Percentiles rank a stretch among this genome's conserved stretches.
Conservation (phyloP, 371 early-diverging fungal genomes). For the Mucor plumbeus region DNA sequence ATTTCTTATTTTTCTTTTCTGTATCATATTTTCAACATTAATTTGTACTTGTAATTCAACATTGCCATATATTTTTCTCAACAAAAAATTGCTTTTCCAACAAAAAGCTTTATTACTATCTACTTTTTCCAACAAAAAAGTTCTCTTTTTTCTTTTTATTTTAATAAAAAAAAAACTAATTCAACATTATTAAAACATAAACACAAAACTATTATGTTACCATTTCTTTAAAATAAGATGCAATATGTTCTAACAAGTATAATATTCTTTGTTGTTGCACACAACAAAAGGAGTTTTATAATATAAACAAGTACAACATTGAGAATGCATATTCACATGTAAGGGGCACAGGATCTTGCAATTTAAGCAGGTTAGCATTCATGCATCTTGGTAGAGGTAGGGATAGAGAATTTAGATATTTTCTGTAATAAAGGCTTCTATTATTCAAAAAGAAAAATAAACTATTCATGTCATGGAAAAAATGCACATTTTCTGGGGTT, state of each 20-base stretch:
- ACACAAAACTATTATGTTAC: background rate
- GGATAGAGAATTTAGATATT: too few species aligned
- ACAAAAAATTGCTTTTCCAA: constrained; percentile 3
- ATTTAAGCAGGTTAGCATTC: too few species aligned
- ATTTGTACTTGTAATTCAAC: constrained; percentile 32
- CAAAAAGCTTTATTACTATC: background rate
- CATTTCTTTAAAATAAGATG: background rate
- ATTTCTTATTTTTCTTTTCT: constrained; percentile 8
- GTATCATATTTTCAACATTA: constrained; percentile 33
- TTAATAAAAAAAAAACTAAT: constrained; percentile 11
- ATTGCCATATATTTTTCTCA: constrained; percentile 21
- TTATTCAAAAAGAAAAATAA: too few species aligned
- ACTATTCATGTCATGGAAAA: too few species aligned
- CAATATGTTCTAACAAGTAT: background rate
- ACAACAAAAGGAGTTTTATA: background rate
- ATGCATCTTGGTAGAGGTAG: too few species aligned
- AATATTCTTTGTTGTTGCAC: background rate
- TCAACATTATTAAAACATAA: constrained; percentile 19
- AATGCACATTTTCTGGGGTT: too few species aligned
- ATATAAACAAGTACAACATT: background rate
- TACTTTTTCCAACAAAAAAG: constrained; percentile 5
- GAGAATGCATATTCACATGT: background rate
- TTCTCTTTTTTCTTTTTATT: constrained; percentile 16
- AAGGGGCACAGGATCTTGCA: too few species aligned
- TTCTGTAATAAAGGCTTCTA: too few species aligned